Base-by-base conservation (phyloP, 2,329 filamentous ascomycete genomes). In the Trichoderma pleuroti region DNA sequence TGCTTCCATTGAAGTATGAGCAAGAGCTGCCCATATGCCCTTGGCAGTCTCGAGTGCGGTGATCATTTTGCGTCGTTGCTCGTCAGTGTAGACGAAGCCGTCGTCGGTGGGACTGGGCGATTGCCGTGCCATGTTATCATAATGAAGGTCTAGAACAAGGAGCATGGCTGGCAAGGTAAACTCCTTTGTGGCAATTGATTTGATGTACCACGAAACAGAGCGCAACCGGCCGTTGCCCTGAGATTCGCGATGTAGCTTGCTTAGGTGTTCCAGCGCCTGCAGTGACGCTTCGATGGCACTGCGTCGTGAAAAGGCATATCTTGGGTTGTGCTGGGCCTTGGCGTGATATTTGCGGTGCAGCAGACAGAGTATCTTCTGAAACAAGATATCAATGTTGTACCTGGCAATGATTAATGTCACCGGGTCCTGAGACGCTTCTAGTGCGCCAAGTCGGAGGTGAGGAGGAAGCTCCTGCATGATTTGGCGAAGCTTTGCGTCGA, bases 161-260 rank as follows among this genome's bases (percentile, higher is more conserved):
- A 97, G 87, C 86, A 96, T 97, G 5, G 92, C 93, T 3, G 93
- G 93, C 14, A 97, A 86, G 8, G 97, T 84, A 78, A 97, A 97
- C 77, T 98, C 94, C 76, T 92, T 92, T 11, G 92, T 93, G 2
- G 91, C 93, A 26, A 94, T 88, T 0, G 92, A 92, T 39, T 89
- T 91, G 70, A 97, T 90, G 76, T 92, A 93, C 88, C 92, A 95
- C 75, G 90, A 90, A 77, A 94, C 88, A 30, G 88, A 89, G 34
- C 90, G 86, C 68, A 98, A 81, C 30, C 92, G 87, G 26, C 93
- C 93, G 57, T 87, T 88, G 1, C 89, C 87, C 74, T 92, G 88
- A 4, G 91, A 91, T 79, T 97, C 94, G 32, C 87, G 84, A 77
- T 95, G 87, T 16, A 98, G 84, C 18, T 91, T 92, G 39, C 88